Percentiles rank a stretch among this genome's conserved stretches.
phyloP scores from a whole-genome alignment of 2,329 filamentous ascomycete genomes.

The Apiospora kogelbergensis region DNA sequence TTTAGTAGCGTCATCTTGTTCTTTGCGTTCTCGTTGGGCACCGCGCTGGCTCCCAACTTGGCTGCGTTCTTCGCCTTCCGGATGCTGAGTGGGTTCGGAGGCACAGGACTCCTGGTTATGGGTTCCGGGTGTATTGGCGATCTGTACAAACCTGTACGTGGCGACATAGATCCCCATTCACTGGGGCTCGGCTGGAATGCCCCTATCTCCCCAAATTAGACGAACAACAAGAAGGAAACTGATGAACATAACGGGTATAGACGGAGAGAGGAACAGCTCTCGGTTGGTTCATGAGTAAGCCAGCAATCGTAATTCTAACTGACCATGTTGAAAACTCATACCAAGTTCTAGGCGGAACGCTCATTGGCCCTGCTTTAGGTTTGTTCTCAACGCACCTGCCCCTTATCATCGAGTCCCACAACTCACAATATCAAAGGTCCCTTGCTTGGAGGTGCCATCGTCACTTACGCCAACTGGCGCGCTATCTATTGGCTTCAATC shows the following conservation, averaged over 20 bases:
- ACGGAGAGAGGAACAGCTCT: constrained; percentile 1
- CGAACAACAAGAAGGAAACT: not conserved
- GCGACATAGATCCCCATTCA: not conserved
- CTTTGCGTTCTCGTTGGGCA: constrained; percentile 32
- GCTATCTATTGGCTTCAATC: constrained; percentile 33
- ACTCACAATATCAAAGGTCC: constrained; percentile 21
- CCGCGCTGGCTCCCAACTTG: constrained; percentile 31
- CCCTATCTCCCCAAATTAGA: not conserved
- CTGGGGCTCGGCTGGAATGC: too few relatives aligned
- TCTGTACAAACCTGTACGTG: constrained; percentile 35
- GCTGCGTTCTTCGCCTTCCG: constrained; percentile 36
- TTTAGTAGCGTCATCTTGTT: constrained; percentile 30
- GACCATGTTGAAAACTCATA: constrained; percentile 19
- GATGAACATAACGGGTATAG: not conserved
- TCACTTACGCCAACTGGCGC: constrained; percentile 30
- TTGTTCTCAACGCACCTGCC: not conserved
- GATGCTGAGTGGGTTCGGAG: constrained; percentile 34
- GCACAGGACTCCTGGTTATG: constrained; percentile 38
- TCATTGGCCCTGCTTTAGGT: constrained; percentile 43
- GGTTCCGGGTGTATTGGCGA: constrained; percentile 39
- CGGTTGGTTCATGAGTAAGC: constrained; percentile 1
- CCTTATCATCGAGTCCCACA: not conserved
- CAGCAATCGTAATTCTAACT: not conserved
- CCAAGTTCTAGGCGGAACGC: constrained; percentile 41
- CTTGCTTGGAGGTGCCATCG: constrained; percentile 30